Evolutionary conservation across 1,139 yeast species (phyloP).

Genomic region (Neolecta irregularis): DNA sequence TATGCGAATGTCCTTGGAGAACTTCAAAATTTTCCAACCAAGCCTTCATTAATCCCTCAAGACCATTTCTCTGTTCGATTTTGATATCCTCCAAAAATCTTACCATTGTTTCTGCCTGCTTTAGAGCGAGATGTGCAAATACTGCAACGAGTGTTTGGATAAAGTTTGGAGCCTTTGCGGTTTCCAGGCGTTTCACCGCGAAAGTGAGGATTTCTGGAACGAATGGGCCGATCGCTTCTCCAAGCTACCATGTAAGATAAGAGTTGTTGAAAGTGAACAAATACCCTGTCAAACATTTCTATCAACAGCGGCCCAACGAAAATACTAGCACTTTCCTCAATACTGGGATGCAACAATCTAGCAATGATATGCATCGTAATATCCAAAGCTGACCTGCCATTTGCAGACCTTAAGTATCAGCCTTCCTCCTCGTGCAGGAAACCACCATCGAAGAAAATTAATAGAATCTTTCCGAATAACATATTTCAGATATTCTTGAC

Average conservation of each 20-base stretch:
- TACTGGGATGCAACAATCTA: slow-evolving; percentile 6
- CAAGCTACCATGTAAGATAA: slow-evolving; percentile 4
- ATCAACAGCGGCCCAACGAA: slow-evolving; percentile 7
- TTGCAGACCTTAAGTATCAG: background rate
- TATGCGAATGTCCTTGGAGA: slow-evolving; percentile 12
- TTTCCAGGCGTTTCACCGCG: slow-evolving; percentile 5
- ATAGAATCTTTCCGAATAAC: background rate
- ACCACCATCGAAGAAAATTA: background rate
- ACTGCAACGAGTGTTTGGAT: slow-evolving; percentile 11
- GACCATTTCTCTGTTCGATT: slow-evolving; percentile 4
- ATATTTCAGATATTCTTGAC: slow-evolving; percentile 7
- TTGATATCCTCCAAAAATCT: slow-evolving; percentile 8
- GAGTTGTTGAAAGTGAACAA: background rate
- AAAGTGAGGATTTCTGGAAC: slow-evolving; percentile 10
- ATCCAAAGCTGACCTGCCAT: slow-evolving; percentile 6
- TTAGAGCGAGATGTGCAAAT: slow-evolving; percentile 11
- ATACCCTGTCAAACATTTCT: slow-evolving; percentile 7
- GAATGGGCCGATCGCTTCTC: slow-evolving; percentile 3
- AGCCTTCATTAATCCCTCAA: slow-evolving; percentile 12
- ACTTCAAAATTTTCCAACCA: slow-evolving; percentile 14
- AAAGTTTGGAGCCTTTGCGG: slow-evolving; percentile 7
- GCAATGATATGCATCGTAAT: slow-evolving; percentile 7
- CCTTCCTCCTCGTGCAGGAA: background rate
- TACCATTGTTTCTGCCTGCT: slow-evolving; percentile 8
- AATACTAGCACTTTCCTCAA: slow-evolving; percentile 10